These are phyloP conservation scores for Hyaloraphidium curvatum DNA, from an alignment of 192 early-diverging fungal species.

Conservation along the genomic window DNA sequence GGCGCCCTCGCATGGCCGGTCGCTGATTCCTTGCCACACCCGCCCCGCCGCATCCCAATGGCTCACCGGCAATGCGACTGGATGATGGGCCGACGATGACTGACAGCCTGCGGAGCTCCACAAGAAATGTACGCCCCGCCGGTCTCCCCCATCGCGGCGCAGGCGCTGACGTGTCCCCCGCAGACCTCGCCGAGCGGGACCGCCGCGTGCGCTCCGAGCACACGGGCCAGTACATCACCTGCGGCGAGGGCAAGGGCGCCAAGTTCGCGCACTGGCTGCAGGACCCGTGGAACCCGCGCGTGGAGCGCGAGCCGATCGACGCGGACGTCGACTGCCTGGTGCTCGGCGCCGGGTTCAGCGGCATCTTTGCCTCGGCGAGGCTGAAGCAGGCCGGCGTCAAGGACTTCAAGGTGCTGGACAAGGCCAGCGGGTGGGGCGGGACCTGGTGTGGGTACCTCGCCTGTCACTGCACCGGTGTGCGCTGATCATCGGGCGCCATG, in stretches of 20 bases:
- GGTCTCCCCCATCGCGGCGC: too few species aligned
- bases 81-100: too few species aligned
- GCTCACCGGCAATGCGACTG: too few species aligned
- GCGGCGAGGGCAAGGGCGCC: conserved; percentile 1
- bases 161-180: too few species aligned
- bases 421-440: neutral
- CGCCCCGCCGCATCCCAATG: too few species aligned
- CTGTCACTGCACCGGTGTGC: too few species aligned
- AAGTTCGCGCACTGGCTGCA: neutral
- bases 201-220: neutral
- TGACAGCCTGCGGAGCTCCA: too few species aligned
- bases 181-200: neutral
- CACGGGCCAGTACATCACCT: neutral
- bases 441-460: conserved; percentile 1
- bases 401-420: neutral
- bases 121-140: too few species aligned
- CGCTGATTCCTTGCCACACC: too few species aligned
- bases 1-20: too few species aligned
- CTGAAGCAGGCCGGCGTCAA: conserved; percentile 1
- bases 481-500: too few species aligned
- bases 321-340: neutral
- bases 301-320: neutral
- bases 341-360: neutral
- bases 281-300: neutral
- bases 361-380: neutral